Evolutionary conservation across 495 filamentous ascomycete genomes (phyloP).

Genomic region (Aspergillus ostianus): DNA sequence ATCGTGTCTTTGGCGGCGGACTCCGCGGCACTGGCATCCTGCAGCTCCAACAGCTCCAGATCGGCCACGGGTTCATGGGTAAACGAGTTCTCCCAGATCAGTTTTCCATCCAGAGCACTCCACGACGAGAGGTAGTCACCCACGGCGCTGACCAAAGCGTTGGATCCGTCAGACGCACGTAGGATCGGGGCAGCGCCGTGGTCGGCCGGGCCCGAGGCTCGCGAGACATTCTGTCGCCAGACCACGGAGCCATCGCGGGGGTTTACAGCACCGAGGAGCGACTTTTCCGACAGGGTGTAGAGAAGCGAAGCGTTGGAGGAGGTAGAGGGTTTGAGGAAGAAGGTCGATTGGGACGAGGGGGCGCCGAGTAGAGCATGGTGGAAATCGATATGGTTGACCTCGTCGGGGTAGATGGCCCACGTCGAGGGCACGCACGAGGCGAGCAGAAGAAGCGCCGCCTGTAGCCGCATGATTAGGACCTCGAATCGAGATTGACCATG

Average conservation of each 20-base stretch:
- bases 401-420: constrained; percentile 78
- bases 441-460: constrained; percentile 42
- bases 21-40: constrained; percentile 46
- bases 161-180: constrained; percentile 69
- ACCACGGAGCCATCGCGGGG: constrained; percentile 79
- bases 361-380: constrained; percentile 85
- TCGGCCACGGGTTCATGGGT: constrained; percentile 61
- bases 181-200: constrained; percentile 49
- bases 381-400: constrained; percentile 89
- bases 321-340: constrained; percentile 85
- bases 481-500: constrained; percentile 31
- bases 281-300: constrained; percentile 83
- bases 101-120: constrained; percentile 76
- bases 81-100: constrained; percentile 68
- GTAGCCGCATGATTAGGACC: constrained; percentile 44
- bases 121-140: constrained; percentile 71
- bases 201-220: constrained; percentile 27
- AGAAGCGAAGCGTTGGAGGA: constrained; percentile 83
- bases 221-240: constrained; percentile 77
- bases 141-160: constrained; percentile 68
- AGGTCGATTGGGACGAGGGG: constrained; percentile 77
- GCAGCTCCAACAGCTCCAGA: constrained; percentile 75
- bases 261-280: constrained; percentile 82
- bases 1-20: constrained; percentile 62
- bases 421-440: constrained; percentile 41